These are phyloP conservation scores for Volvox reticuliferus DNA, from an alignment of 139 green algal genomes.

Conservation along the genomic window DNA sequence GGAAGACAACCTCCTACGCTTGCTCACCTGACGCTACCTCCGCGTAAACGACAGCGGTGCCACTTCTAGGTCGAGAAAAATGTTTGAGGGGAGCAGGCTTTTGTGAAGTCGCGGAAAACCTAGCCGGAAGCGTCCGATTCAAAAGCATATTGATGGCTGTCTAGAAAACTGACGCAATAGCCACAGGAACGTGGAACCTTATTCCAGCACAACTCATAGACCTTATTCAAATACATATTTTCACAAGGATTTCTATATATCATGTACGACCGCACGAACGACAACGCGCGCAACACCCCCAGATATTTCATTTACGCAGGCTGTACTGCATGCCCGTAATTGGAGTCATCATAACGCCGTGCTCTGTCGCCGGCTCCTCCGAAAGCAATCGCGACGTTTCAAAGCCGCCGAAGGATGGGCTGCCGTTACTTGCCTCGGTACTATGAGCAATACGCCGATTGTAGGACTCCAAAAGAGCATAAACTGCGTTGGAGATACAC, in stretches of 20 bases:
- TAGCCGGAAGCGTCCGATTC: no score
- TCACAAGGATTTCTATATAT: no score
- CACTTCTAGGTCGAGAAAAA: not conserved
- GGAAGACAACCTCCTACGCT: not conserved
- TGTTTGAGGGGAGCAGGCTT: not conserved
- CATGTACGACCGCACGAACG: not conserved
- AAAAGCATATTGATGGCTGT: no score
- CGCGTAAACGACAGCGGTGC: not conserved
- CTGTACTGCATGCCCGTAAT: not conserved
- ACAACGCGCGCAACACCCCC: slow-evolving; percentile 1
- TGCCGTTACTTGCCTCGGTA: not conserved
- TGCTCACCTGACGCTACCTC: slow-evolving; percentile 17
- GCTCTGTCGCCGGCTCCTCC: not conserved
- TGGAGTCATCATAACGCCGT: not conserved
- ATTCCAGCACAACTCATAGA: no score
- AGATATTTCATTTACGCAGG: not conserved
- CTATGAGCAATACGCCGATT: not conserved
- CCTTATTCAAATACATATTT: no score
- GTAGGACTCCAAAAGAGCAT: not conserved
- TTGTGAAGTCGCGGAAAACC: no score
- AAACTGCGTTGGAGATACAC: not conserved
- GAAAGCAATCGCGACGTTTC: slow-evolving; percentile 37
- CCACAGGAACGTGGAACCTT: no score
- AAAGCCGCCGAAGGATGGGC: not conserved
- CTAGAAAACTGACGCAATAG: no score